Base-by-base conservation (phyloP, 306 rosid species). In the Trifolium fragiferum region DNA sequence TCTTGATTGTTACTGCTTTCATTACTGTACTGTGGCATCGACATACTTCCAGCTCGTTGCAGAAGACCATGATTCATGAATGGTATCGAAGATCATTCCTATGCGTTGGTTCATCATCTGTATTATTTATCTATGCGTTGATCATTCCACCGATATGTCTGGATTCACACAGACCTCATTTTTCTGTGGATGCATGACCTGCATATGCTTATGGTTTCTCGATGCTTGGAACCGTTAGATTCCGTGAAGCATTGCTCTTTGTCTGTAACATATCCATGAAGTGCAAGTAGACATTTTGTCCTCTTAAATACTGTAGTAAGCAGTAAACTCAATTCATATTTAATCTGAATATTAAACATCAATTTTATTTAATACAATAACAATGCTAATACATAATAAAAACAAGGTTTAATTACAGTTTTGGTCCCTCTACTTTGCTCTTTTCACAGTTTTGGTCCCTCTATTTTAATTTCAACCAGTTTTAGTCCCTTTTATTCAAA, bases 21-120 rank as follows among this genome's bases (percentile, higher is more conserved):
- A 80, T 82, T 51, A 85, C 84, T 19, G 84, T 85, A 25, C 2
- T 25, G 78, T 86, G n/a, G n/a, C 89, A 7, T 68, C 83, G 86
- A 86, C 90, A 23, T 86, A 86, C 84, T 86, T 86, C 80, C 90
- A 81, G 73, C 86, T 83, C 59, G 89, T 84, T 35, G 89, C 84
- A n/a, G n/a, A n/a, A n/a, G n/a, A n/a, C n/a, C n/a, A n/a, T n/a
- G n/a, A n/a, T n/a, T n/a, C n/a, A n/a, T n/a, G n/a, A n/a, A n/a
- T n/a, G n/a, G n/a, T n/a, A n/a, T n/a, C 65, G 86, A 85, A 78
- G 84, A 85, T 49, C 78, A 85, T 33, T 85, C 76, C 78, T 82
- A 2, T 82, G 86, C 7, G 86, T 86, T 55, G 88, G 88, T 47
- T 85, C 88, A 20, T 80, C 82, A 84, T 33, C 41, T 82, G 57